Conservation (phyloP, 2,329 filamentous ascomycete genomes). For the Zymoseptoria brevis region DNA sequence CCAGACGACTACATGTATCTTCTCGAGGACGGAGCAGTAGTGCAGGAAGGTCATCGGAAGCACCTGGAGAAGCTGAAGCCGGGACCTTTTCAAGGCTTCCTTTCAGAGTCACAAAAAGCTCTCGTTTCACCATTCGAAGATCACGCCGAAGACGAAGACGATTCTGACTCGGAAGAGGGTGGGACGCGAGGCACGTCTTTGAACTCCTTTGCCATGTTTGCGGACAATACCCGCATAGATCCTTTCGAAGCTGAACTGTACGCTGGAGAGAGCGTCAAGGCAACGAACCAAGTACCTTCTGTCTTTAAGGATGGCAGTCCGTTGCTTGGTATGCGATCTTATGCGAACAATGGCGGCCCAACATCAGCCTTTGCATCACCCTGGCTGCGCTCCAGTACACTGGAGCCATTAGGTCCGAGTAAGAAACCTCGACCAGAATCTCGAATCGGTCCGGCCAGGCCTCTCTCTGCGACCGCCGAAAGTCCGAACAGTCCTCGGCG, state of each 20-base stretch:
- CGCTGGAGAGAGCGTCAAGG: constrained; percentile 19
- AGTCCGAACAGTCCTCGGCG: not conserved
- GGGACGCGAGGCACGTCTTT: constrained; percentile 15
- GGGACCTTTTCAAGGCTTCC: constrained; percentile 27
- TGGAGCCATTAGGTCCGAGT: not conserved
- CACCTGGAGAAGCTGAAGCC: constrained; percentile 40
- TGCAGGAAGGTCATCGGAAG: constrained; percentile 59
- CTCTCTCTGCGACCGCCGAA: not conserved
- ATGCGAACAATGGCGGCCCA: constrained; percentile 6
- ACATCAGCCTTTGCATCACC: constrained; percentile 19
- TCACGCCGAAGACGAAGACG: not conserved
- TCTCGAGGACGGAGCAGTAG: constrained; percentile 60
- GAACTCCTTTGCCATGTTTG: constrained; percentile 1
- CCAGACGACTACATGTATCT: constrained; percentile 71
- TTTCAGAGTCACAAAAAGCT: constrained; percentile 18
- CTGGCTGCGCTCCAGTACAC: constrained; percentile 3
- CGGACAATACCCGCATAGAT: constrained; percentile 10
- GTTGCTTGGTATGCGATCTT: constrained; percentile 18
- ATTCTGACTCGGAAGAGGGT: constrained; percentile 1
- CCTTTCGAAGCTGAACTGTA: constrained; percentile 23
- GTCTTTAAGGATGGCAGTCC: constrained; percentile 21
- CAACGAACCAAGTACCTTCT: constrained; percentile 19
- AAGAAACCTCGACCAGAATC: not conserved
- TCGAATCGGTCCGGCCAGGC: not conserved
- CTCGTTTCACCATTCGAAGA: constrained; percentile 12